Conservation (phyloP, 768 basidiomycete genomes). For the Trichaptum fuscoviolaceum region DNA sequence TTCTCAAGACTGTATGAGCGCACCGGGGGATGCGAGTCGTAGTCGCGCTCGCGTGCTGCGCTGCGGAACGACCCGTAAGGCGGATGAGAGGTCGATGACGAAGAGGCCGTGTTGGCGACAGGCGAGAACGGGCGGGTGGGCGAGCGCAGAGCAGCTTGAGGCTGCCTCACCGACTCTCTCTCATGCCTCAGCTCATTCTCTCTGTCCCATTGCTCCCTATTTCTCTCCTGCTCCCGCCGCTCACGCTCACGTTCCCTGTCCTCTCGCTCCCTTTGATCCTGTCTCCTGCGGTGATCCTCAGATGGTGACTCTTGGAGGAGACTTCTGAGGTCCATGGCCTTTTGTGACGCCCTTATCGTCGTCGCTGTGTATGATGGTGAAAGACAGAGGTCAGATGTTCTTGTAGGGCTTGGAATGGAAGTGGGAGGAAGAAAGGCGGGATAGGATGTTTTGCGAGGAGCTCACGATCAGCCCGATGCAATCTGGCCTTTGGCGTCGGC, state of each 20-base stretch:
- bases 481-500: constrained; percentile 2
- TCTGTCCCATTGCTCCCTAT: constrained; percentile 17
- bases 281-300: constrained; percentile 31
- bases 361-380: not conserved
- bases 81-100: constrained; percentile 2
- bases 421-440: constrained; percentile 1
- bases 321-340: constrained; percentile 61
- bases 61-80: not conserved
- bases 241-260: constrained; percentile 17
- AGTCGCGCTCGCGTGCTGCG: not conserved
- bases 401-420: not conserved
- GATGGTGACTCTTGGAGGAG: constrained; percentile 68
- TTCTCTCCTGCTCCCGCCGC: constrained; percentile 24
- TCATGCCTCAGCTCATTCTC: constrained; percentile 16
- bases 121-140: not conserved
- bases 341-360: not conserved
- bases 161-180: constrained; percentile 13
- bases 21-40: not conserved
- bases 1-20: not conserved
- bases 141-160: not conserved
- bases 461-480: constrained; percentile 3
- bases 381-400: not conserved
- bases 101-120: not conserved
- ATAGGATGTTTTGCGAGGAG: not conserved
- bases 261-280: constrained; percentile 12